These are phyloP conservation scores for Podospora bellae-mahoneyi DNA, from an alignment of 495 filamentous ascomycete genomes.

Conservation along the genomic window DNA sequence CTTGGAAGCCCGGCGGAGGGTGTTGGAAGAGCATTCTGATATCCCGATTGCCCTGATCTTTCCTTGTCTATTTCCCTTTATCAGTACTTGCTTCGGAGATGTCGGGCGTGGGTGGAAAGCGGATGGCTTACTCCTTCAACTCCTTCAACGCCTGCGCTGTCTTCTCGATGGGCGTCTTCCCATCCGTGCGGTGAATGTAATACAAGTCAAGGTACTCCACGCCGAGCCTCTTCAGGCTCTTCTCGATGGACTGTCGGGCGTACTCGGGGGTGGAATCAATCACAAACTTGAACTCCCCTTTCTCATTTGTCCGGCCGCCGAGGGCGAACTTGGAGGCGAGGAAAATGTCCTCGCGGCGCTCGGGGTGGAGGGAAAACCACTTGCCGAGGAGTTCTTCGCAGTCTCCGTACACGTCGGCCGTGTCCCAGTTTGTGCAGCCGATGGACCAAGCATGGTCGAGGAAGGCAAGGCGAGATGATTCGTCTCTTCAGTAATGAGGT, in stretches of 20 bases:
- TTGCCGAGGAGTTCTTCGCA: conserved; percentile 56
- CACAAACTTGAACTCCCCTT: conserved; percentile 42
- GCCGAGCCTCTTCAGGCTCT: conserved; percentile 51
- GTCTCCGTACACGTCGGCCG: conserved; percentile 74
- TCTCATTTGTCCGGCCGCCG: conserved; percentile 33
- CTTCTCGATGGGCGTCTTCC: conserved; percentile 37
- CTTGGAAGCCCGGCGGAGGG: conserved; percentile 66
- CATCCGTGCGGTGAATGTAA: conserved; percentile 69
- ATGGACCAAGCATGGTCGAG: conserved; percentile 22
- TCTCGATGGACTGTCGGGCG: conserved; percentile 63
- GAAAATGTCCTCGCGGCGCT: conserved; percentile 58
- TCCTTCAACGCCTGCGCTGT: conserved; percentile 42
- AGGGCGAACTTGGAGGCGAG: conserved; percentile 62
- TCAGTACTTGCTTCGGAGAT: conserved; percentile 23
- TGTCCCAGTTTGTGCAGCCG: conserved; percentile 63
- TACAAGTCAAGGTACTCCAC: conserved; percentile 81
- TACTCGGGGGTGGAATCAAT: conserved; percentile 56
- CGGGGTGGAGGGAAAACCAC: conserved; percentile 66
- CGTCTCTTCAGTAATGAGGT: conserved; percentile 31
- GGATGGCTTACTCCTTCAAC: conserved; percentile 18
- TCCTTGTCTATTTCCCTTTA: conserved; percentile 55
- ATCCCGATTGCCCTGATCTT: conserved; percentile 73
- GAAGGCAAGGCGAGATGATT: conserved; percentile 9
- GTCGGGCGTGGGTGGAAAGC: not conserved
- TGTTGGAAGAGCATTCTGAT: conserved; percentile 67